These are phyloP conservation scores for Eremothecium gossypii DNA, from an alignment of 1,139 yeast species.

Conservation along the genomic window DNA sequence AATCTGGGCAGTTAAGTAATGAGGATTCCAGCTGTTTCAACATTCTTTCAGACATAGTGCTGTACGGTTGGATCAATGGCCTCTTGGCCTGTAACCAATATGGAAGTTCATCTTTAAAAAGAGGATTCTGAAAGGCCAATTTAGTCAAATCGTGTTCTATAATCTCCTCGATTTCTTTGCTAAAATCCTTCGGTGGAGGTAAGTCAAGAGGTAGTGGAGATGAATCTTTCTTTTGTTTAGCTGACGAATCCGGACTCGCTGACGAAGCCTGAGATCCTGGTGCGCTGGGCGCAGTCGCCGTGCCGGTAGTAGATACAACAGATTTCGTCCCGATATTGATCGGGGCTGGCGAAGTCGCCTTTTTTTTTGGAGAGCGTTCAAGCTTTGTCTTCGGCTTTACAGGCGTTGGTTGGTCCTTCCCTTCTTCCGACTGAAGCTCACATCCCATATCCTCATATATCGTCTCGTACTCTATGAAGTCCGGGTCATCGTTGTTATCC, in stretches of 20 bases:
- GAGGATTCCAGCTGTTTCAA: slow-evolving; percentile 52
- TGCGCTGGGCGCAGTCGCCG: slow-evolving; percentile 11
- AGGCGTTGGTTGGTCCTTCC: slow-evolving; percentile 10
- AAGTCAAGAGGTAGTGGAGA: slow-evolving; percentile 2
- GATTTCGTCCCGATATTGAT: slow-evolving; percentile 4
- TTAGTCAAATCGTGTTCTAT: slow-evolving; percentile 21
- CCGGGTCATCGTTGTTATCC: slow-evolving; percentile 92
- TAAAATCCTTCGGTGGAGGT: slow-evolving; percentile 20
- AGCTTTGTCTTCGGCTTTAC: slow-evolving; percentile 9
- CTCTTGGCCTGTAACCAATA: slow-evolving; percentile 27
- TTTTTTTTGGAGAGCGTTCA: slow-evolving; percentile 20
- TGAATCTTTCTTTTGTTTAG: slow-evolving; percentile 5
- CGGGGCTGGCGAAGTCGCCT: slow-evolving; percentile 8
- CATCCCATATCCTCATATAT: slow-evolving; percentile 79
- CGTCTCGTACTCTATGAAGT: slow-evolving; percentile 90
- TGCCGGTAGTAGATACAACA: slow-evolving; percentile 8
- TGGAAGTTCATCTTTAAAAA: slow-evolving; percentile 26
- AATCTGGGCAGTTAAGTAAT: slow-evolving; percentile 83
- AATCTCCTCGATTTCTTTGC: slow-evolving; percentile 23
- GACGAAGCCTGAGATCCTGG: slow-evolving; percentile 22
- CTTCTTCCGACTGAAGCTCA: slow-evolving; percentile 35
- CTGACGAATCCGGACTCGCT: slow-evolving; percentile 12
- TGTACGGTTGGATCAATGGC: slow-evolving; percentile 24
- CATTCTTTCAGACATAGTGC: slow-evolving; percentile 26
- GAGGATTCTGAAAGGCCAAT: slow-evolving; percentile 24